A percentile compares a stretch with the other conserved stretches of the same genome.
Conservation (phyloP, 2,329 filamentous ascomycete species). For the Colletotrichum gigasporum region DNA sequence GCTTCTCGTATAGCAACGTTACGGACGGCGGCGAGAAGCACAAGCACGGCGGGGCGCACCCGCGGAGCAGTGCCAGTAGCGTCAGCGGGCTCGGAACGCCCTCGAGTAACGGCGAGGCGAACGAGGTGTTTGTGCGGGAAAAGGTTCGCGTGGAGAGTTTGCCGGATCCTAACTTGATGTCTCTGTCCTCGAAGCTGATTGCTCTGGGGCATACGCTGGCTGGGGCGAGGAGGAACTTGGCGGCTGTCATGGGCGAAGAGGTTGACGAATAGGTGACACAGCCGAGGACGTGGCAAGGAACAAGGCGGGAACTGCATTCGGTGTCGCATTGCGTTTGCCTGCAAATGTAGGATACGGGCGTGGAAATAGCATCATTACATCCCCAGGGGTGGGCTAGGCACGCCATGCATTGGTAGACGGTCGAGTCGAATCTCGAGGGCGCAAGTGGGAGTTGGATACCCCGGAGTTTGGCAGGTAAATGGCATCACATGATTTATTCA, state of each 20-base stretch:
- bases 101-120: constrained; percentile 36
- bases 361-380: no score
- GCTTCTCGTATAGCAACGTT: constrained; percentile 55
- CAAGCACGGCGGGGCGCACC: constrained; percentile 20
- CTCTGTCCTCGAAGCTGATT: constrained; percentile 82
- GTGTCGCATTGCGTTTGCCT: no score
- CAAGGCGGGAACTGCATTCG: no score
- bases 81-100: constrained; percentile 20
- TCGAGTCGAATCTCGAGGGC: no score
- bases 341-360: no score
- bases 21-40: constrained; percentile 35
- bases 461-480: constrained; percentile 18
- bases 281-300: background rate
- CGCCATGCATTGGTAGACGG: no score
- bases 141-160: constrained; percentile 85
- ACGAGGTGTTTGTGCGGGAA: constrained; percentile 84
- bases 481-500: background rate
- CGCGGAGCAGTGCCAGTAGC: constrained; percentile 9
- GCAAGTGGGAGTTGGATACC: no score
- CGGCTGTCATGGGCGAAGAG: constrained; percentile 78
- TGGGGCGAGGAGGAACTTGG: constrained; percentile 76
- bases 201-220: constrained; percentile 79
- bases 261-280: constrained; percentile 44
- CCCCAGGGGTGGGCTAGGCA: no score
- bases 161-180: constrained; percentile 86